phyloP scores from a whole-genome alignment of 352 stramenopile genomes.

The Blastocystis sp. region DNA sequence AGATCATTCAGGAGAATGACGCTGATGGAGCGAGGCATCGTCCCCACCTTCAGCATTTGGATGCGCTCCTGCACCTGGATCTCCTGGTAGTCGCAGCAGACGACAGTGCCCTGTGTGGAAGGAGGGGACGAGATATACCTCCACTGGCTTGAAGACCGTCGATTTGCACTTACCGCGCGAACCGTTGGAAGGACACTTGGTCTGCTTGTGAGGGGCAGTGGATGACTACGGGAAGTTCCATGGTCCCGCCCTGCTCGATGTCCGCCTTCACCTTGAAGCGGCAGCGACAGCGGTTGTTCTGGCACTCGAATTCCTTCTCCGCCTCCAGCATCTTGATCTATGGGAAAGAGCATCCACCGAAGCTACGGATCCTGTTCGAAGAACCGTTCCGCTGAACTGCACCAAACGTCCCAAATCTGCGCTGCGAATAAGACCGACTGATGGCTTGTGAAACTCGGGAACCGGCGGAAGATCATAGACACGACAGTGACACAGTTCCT shows the following conservation, averaged over 20 bases:
- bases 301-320: slow-evolving; percentile 53
- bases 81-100: slow-evolving; percentile 61
- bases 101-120: background rate
- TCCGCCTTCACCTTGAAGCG: slow-evolving; percentile 40
- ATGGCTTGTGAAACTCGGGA: slow-evolving; percentile 47
- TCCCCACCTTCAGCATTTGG: slow-evolving; percentile 70
- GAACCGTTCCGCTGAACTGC: slow-evolving; percentile 43
- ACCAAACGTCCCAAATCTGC: slow-evolving; percentile 47
- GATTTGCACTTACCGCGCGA: slow-evolving; percentile 6
- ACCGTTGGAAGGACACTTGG: slow-evolving; percentile 19
- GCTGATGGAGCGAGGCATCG: slow-evolving; percentile 71
- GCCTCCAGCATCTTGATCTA: slow-evolving; percentile 55
- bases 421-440: slow-evolving; percentile 35
- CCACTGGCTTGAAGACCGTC: slow-evolving; percentile 16
- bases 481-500: slow-evolving; percentile 41
- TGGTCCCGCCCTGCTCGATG: slow-evolving; percentile 43
- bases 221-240: slow-evolving; percentile 15
- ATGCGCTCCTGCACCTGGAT: slow-evolving; percentile 76
- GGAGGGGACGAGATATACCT: background rate
- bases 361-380: slow-evolving; percentile 16
- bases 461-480: slow-evolving; percentile 46
- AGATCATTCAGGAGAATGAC: slow-evolving; percentile 69
- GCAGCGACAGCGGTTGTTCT: slow-evolving; percentile 40
- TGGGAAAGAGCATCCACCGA: background rate
- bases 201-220: background rate